These are phyloP conservation scores for Dactylis glomerata DNA, from an alignment of 176 grass and related monocot species.

Conservation along the genomic window DNA sequence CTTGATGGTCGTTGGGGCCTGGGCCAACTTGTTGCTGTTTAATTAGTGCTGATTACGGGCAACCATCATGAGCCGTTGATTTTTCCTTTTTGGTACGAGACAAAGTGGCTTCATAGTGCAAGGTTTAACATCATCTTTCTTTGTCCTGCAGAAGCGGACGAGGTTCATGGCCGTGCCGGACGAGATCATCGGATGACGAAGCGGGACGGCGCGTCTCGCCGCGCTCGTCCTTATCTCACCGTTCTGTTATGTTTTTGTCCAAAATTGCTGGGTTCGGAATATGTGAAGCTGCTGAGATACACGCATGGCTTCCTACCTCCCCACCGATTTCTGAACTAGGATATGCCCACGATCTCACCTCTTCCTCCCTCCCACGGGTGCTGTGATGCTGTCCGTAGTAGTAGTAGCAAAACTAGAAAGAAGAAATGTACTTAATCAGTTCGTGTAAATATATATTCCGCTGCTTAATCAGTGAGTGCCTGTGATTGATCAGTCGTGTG, in stretches of 20 bases:
- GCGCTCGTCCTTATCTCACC: background rate
- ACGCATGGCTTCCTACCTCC: slow-evolving; percentile 60
- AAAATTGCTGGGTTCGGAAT: slow-evolving; percentile 38
- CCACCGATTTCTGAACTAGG: background rate
- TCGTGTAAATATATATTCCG: too few species aligned
- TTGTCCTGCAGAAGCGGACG: slow-evolving; percentile 62
- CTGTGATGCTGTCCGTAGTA: too few species aligned
- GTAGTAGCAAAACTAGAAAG: too few species aligned
- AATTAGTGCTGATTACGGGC: background rate
- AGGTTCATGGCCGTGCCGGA: slow-evolving; percentile 69
- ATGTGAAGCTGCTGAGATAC: slow-evolving; percentile 58
- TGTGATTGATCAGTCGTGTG: too few species aligned
- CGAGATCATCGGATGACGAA: slow-evolving; percentile 64
- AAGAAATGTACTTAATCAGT: too few species aligned
- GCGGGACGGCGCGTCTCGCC: background rate
- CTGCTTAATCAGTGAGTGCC: too few species aligned
- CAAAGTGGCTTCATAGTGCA: background rate
- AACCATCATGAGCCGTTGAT: background rate
- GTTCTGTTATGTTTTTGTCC: background rate
- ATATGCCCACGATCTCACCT: background rate
- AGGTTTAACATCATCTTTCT: background rate
- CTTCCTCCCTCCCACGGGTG: background rate
- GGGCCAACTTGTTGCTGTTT: background rate
- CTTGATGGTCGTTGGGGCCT: too few species aligned
- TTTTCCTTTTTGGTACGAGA: background rate